Conservation (phyloP, 495 filamentous ascomycete genomes). For the Podospora appendiculata region DNA sequence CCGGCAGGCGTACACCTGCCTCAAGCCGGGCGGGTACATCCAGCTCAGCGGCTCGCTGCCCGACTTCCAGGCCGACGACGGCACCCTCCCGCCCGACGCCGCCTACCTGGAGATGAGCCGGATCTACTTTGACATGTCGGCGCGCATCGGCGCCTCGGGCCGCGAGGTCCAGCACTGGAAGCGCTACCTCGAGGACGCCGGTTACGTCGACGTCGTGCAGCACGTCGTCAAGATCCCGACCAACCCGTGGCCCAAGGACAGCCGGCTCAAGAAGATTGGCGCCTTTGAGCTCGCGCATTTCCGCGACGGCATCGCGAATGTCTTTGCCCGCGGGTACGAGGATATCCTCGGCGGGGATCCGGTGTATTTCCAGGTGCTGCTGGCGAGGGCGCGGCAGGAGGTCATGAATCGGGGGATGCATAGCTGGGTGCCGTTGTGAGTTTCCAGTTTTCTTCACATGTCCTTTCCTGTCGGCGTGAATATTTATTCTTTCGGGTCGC, state of each 20-base stretch:
- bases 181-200: conserved; percentile 46
- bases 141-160: conserved; percentile 10
- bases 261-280: conserved; percentile 40
- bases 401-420: conserved; percentile 4
- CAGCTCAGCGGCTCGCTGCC: conserved; percentile 20
- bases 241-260: conserved; percentile 40
- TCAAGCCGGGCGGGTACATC: conserved; percentile 35
- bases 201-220: conserved; percentile 45
- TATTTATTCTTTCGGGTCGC: neutral
- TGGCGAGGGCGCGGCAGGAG: conserved; percentile 5
- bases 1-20: conserved; percentile 22
- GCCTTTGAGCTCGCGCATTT: conserved; percentile 7
- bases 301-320: conserved; percentile 6
- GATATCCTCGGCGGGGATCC: conserved; percentile 5
- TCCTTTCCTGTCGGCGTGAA: neutral
- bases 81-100: conserved; percentile 15
- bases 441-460: too few species aligned
- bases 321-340: conserved; percentile 6
- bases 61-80: conserved; percentile 18
- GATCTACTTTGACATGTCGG: conserved; percentile 15
- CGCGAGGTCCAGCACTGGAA: conserved; percentile 40
- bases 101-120: conserved; percentile 27
- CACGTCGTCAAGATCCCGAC: conserved; percentile 23
- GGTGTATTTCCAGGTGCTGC: conserved; percentile 6
- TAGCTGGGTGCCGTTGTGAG: conserved; percentile 7